These are phyloP conservation scores for Sporothrix euskadiensis DNA, from an alignment of 2,329 filamentous ascomycete genomes.

Conservation along the genomic window DNA sequence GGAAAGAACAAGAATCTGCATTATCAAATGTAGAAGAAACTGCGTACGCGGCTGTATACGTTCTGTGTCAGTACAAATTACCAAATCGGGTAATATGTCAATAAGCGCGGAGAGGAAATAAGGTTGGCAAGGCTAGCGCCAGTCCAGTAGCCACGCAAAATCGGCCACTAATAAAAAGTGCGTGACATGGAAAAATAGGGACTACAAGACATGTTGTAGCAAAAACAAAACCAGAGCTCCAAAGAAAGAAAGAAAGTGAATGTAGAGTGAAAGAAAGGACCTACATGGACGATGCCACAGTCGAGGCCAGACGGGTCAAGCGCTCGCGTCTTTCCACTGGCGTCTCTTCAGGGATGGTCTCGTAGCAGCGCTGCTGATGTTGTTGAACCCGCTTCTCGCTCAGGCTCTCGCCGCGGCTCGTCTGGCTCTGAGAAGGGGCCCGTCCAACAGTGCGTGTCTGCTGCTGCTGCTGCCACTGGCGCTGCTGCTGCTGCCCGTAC, in stretches of 20 bases:
- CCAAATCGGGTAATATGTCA: not conserved
- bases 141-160: not conserved
- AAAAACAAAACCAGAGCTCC: not conserved
- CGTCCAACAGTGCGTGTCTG: not conserved
- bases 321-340: not conserved
- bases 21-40: constrained; percentile 15
- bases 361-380: not conserved
- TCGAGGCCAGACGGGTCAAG: not conserved
- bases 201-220: not conserved
- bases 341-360: not conserved
- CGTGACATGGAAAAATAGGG: not conserved
- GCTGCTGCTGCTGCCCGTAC: not conserved
- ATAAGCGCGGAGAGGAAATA: not conserved
- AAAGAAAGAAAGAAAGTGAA: not conserved
- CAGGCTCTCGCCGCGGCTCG: not conserved
- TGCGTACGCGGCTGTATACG: constrained; percentile 5
- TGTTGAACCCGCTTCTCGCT: not conserved
- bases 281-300: not conserved
- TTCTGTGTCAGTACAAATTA: not conserved
- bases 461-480: not conserved
- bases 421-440: not conserved
- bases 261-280: not conserved
- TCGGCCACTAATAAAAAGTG: not conserved
- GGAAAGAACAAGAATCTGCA: not conserved
- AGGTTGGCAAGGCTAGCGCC: not conserved